Conservation (phyloP, 768 basidiomycete species). For the Psilocybe tampanensis region DNA sequence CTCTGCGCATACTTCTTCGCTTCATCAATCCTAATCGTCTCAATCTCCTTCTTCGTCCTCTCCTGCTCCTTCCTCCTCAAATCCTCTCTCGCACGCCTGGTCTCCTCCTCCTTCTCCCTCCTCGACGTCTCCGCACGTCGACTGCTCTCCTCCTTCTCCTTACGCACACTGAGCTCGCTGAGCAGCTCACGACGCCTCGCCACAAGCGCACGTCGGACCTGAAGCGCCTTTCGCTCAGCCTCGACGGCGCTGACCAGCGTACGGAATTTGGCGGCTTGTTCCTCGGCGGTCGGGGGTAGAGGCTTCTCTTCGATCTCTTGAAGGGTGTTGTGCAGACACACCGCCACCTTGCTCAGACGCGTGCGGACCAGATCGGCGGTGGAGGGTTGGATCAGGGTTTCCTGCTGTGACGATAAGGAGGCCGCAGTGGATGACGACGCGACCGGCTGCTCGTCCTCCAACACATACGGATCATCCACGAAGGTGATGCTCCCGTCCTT, state of each 20-base stretch:
- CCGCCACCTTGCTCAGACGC: slow-evolving; percentile 76
- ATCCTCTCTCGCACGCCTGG: slow-evolving; percentile 63
- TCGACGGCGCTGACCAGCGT: slow-evolving; percentile 66
- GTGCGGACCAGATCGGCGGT: slow-evolving; percentile 74
- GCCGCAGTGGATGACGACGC: slow-evolving; percentile 25
- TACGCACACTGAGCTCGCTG: slow-evolving; percentile 79
- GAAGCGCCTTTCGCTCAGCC: slow-evolving; percentile 76
- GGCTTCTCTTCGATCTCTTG: slow-evolving; percentile 49
- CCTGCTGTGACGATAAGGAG: slow-evolving; percentile 19
- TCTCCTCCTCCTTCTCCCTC: slow-evolving; percentile 72
- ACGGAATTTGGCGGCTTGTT: slow-evolving; percentile 59
- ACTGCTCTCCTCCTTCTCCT: slow-evolving; percentile 87
- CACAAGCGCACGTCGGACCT: slow-evolving; percentile 77
- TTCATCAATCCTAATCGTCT: slow-evolving; percentile 77
- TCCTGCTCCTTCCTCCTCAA: slow-evolving; percentile 66
- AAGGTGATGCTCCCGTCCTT: slow-evolving; percentile 84
- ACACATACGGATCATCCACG: slow-evolving; percentile 72
- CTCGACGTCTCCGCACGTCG: slow-evolving; percentile 69
- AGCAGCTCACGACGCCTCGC: slow-evolving; percentile 85
- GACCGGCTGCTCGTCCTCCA: slow-evolving; percentile 37
- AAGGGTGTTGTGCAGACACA: slow-evolving; percentile 73
- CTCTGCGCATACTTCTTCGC: slow-evolving; percentile 87
- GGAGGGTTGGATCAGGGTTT: slow-evolving; percentile 65
- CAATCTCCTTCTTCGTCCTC: slow-evolving; percentile 70
- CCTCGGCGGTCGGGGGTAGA: slow-evolving; percentile 46